Percentiles rank a stretch among this genome's conserved stretches.
Conservation (phyloP, 1,284 basidiomycete genomes). For the Ceratobasidium sp. region DNA sequence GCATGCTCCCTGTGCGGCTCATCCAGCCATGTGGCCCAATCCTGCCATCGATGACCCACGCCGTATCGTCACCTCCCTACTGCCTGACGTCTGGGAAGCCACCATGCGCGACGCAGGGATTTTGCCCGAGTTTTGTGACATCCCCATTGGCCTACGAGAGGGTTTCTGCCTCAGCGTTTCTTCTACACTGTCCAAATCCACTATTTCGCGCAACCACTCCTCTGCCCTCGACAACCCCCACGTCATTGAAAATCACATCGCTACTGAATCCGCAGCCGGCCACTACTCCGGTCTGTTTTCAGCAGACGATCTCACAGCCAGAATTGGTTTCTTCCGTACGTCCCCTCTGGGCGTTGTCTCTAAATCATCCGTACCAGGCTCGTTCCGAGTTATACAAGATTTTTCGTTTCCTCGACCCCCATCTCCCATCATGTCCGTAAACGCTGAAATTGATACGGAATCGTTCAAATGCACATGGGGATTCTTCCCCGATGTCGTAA, state of each 20-base stretch:
- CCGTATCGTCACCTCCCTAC: constrained; percentile 9
- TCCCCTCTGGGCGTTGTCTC: constrained; percentile 54
- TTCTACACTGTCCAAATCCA: constrained; percentile 53
- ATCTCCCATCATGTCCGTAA: not conserved
- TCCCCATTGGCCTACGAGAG: not conserved
- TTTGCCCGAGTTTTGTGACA: constrained; percentile 2
- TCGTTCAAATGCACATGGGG: constrained; percentile 54
- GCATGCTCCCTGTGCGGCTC: constrained; percentile 37
- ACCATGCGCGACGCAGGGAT: not conserved
- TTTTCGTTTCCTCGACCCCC: constrained; percentile 52
- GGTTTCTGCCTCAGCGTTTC: too few relatives aligned
- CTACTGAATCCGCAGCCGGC: constrained; percentile 47
- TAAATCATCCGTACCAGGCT: constrained; percentile 51
- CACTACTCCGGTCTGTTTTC: constrained; percentile 51
- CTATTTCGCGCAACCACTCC: constrained; percentile 49
- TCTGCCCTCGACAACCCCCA: not conserved
- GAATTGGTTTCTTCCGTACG: constrained; percentile 54
- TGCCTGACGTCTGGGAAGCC: constrained; percentile 13
- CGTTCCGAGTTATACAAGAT: constrained; percentile 54
- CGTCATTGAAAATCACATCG: constrained; percentile 1
- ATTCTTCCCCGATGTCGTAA: constrained; percentile 41
- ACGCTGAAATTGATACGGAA: constrained; percentile 48
- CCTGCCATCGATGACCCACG: constrained; percentile 8
- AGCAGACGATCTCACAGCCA: constrained; percentile 49
- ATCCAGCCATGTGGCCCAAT: constrained; percentile 17